Conservation (phyloP, 345 rosid species). For the Ceriops tagal region DNA sequence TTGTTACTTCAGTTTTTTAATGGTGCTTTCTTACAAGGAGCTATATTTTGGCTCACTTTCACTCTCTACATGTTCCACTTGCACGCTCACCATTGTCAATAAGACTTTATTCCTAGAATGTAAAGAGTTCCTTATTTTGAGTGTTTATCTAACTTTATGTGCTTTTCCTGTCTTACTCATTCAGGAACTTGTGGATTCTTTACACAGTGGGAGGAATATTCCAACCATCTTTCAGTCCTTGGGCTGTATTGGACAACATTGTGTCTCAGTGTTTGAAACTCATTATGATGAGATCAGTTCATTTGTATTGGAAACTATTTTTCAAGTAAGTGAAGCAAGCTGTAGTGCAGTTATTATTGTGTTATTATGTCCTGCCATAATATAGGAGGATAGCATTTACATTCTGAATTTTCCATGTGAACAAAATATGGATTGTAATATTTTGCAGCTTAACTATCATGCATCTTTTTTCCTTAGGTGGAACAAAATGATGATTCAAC, state of each 20-base stretch:
- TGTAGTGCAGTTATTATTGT: conserved; percentile 13
- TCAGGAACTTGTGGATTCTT: conserved; percentile 67
- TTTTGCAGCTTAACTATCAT: conserved; percentile 15
- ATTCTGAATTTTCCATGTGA: conserved; percentile 11
- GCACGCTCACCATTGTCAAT: too few species aligned
- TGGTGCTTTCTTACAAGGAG: background rate
- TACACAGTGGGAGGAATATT: conserved; percentile 49
- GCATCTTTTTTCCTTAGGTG: conserved; percentile 40
- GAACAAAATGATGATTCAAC: conserved; percentile 34
- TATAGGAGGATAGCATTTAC: conserved; percentile 10
- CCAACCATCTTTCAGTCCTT: conserved; percentile 85
- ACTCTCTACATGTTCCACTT: background rate
- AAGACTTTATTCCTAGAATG: background rate
- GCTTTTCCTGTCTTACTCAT: background rate
- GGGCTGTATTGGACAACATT: conserved; percentile 76
- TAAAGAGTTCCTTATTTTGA: background rate
- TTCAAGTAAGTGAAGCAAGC: conserved; percentile 51
- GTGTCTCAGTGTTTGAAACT: conserved; percentile 51
- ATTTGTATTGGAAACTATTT: conserved; percentile 37
- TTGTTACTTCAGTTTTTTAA: background rate
- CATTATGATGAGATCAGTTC: conserved; percentile 51
- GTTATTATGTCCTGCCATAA: conserved; percentile 19
- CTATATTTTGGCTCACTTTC: background rate
- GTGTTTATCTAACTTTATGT: background rate
- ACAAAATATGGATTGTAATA: background rate